phyloP scores from a whole-genome alignment of 179 eudicot species.

The Spinacia oleracea region DNA sequence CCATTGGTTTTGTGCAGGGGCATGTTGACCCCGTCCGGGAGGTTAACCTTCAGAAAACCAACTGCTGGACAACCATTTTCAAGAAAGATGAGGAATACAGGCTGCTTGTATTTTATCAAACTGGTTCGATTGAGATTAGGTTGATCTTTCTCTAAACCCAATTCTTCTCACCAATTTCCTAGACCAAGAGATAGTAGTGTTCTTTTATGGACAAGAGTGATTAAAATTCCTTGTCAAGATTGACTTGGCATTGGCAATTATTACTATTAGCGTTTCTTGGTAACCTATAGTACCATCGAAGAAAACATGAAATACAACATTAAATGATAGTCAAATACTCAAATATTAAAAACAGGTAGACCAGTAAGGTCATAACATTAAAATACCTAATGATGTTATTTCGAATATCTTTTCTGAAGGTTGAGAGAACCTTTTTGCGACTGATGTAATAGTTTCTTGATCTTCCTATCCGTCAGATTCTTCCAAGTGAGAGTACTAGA shows the following conservation, averaged over 20 bases:
- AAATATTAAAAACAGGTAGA: neutral
- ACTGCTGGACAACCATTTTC: slow-evolving; percentile 66
- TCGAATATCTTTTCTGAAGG: neutral
- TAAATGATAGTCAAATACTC: neutral
- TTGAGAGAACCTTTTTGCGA: neutral
- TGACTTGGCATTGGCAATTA: neutral
- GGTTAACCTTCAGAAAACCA: slow-evolving; percentile 58
- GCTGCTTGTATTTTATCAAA: slow-evolving; percentile 60
- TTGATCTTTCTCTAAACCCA: slow-evolving; percentile 25
- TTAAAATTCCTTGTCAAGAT: neutral
- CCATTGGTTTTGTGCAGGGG: slow-evolving; percentile 49
- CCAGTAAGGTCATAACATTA: neutral
- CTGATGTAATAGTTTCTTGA: neutral
- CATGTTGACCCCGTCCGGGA: slow-evolving; percentile 46
- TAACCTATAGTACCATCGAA: neutral
- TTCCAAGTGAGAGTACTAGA: neutral
- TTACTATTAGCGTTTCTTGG: neutral
- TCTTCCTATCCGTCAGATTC: neutral
- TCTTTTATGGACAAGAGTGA: neutral
- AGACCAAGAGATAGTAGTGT: neutral
- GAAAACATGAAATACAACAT: neutral
- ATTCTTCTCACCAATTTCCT: neutral
- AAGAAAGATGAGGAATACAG: slow-evolving; percentile 53
- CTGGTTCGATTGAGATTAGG: slow-evolving; percentile 79
- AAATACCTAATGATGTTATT: neutral